Evolutionary conservation across 768 basidiomycete genomes (phyloP), one percentile per base, ranked within the genome.

Genomic region (Russula dissimulans): DNA sequence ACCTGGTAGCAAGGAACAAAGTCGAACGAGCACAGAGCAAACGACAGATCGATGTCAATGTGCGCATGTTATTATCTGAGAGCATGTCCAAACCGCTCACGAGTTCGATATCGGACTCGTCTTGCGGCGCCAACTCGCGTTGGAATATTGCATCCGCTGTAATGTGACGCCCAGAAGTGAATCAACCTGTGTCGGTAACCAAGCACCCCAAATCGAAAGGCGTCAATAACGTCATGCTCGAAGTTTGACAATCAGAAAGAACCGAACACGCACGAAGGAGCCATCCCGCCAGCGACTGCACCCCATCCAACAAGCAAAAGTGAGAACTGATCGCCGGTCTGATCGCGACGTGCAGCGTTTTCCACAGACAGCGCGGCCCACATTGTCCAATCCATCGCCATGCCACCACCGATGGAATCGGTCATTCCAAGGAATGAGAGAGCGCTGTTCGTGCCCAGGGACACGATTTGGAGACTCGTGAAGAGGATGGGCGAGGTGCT

Each of bases 401-500:
- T 67, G 0, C 95, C 95, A 0, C 95, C 95, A 0, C 77, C 70
- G 14, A 85, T 72, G 1, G 89, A 91, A 8, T 86, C 85, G 15
- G 82, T 64, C 3, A 90, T 89, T 15, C 95, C 95, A 44, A 82
- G 79, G 2, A 80, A 57, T 6, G 91, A 89, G 60, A 97, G 80
- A 0, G 80, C 95, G 3, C 95, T 94, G 67, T 97, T 97, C 10
- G 95, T 97, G 3, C 95, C 95, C 1, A 86, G 85, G 1, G 92
- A 93, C 0, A 93, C 89, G 1, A 73, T 65, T 64, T 78, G 79
- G 55, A 87, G 71, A 4, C 88, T 93, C 5, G 92, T 95, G 66
- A 97, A 80, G 38, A 95, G 81, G 49, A 84, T 69, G 38, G 95
- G 90, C 4, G 78, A 78, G 14, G 80, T 76, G 39, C 69, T 70